phyloP scores from a whole-genome alignment of 192 early-diverging fungal genomes.

The Podila epicladia region DNA sequence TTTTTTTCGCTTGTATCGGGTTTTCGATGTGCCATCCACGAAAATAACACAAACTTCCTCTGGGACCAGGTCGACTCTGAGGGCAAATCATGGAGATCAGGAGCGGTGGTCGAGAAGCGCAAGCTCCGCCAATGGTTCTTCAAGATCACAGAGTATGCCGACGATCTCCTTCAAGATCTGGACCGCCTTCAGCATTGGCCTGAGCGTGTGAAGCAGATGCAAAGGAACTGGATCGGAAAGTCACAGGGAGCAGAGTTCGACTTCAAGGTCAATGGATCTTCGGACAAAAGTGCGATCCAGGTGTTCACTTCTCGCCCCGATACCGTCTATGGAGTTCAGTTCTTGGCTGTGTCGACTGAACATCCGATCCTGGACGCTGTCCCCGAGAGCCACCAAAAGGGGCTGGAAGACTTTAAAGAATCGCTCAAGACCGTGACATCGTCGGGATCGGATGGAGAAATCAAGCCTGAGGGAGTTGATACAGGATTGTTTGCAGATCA shows the following conservation, averaged over 20 bases:
- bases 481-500: conserved; percentile 73
- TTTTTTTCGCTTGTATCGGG: not conserved
- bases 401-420: conserved; percentile 25
- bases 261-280: conserved; percentile 56
- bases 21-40: not conserved
- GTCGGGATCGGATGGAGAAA: conserved; percentile 5
- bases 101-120: conserved; percentile 88
- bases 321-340: conserved; percentile 80
- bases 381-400: conserved; percentile 19
- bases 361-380: conserved; percentile 64
- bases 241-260: conserved; percentile 81
- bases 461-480: conserved; percentile 57
- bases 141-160: conserved; percentile 85
- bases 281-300: conserved; percentile 35
- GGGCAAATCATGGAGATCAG: conserved; percentile 91
- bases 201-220: conserved; percentile 86
- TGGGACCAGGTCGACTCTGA: conserved; percentile 76
- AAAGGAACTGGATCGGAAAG: conserved; percentile 93
- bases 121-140: conserved; percentile 95
- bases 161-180: conserved; percentile 83
- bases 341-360: conserved; percentile 71
- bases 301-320: conserved; percentile 86
- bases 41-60: not conserved
- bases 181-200: conserved; percentile 87
- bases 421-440: conserved; percentile 8